Percentiles rank a stretch among this genome's conserved stretches.
Evolutionary conservation across 257 asterid genomes (phyloP).

Genomic region (Ocimum tenuiflorum): DNA sequence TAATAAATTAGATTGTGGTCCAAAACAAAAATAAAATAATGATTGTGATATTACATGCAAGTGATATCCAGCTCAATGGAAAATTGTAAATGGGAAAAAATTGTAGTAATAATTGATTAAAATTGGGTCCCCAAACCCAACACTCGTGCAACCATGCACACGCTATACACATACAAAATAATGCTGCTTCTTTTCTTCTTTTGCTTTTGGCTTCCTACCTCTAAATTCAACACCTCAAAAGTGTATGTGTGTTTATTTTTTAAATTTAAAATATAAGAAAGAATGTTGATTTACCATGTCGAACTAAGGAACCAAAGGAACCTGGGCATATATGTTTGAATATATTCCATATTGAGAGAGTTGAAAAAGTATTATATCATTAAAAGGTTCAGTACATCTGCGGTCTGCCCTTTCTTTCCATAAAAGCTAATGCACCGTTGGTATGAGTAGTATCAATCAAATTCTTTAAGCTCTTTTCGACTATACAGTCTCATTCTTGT

Average conservation of each 20-base stretch:
- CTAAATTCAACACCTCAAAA: not conserved
- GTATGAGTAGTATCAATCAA: too few species aligned
- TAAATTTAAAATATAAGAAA: too few species aligned
- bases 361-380: too few species aligned
- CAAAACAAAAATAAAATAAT: constrained; percentile 10
- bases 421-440: too few species aligned
- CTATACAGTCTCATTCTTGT: too few species aligned
- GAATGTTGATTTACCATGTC: too few species aligned
- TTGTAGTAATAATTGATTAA: constrained; percentile 10
- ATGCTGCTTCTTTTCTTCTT: not conserved
- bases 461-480: too few species aligned
- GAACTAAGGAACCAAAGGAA: too few species aligned
- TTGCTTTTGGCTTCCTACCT: constrained; percentile 11
- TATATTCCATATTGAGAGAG: too few species aligned
- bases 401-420: too few species aligned
- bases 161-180: constrained; percentile 11
- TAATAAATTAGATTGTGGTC: constrained; percentile 11
- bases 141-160: constrained; percentile 30
- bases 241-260: not conserved
- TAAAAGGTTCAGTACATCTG: too few species aligned
- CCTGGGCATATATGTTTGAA: too few species aligned
- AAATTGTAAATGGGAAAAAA: not conserved
- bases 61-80: constrained; percentile 28
- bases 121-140: constrained; percentile 16
- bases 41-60: constrained; percentile 10